These are phyloP conservation scores for Amanita jacksonii DNA, from an alignment of 768 basidiomycete species.

Conservation along the genomic window DNA sequence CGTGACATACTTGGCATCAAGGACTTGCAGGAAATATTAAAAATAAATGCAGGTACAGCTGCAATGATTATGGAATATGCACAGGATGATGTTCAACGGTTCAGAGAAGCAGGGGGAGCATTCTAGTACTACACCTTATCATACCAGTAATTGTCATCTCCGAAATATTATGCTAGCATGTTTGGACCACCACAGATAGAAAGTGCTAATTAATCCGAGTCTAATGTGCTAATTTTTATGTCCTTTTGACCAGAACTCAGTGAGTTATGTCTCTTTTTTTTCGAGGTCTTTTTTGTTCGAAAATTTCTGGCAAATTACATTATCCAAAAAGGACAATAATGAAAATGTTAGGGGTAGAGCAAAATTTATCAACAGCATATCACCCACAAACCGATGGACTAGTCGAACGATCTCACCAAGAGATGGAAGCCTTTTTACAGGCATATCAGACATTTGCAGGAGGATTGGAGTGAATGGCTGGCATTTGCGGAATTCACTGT, in stretches of 20 bases:
- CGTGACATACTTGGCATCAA: background rate
- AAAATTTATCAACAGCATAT: too few species aligned
- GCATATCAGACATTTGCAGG: too few species aligned
- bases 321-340: constrained; percentile 1
- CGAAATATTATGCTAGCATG: background rate
- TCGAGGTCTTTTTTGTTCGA: background rate
- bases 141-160: too few species aligned
- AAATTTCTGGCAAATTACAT: background rate
- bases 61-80: constrained; percentile 10
- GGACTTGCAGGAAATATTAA: constrained; percentile 5
- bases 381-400: too few species aligned
- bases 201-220: background rate
- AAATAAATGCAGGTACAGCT: constrained; percentile 5
- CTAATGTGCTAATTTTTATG: background rate
- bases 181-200: background rate
- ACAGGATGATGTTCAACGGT: constrained; percentile 4
- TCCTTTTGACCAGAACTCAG: background rate
- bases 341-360: too few species aligned
- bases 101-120: background rate
- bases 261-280: background rate
- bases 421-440: too few species aligned
- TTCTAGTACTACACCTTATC: background rate
- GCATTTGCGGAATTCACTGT: too few species aligned
- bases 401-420: too few species aligned
- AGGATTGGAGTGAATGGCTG: too few species aligned